Evolutionary conservation across 1,284 basidiomycete species (phyloP).

Genomic region (Marasmius tenuissimus): DNA sequence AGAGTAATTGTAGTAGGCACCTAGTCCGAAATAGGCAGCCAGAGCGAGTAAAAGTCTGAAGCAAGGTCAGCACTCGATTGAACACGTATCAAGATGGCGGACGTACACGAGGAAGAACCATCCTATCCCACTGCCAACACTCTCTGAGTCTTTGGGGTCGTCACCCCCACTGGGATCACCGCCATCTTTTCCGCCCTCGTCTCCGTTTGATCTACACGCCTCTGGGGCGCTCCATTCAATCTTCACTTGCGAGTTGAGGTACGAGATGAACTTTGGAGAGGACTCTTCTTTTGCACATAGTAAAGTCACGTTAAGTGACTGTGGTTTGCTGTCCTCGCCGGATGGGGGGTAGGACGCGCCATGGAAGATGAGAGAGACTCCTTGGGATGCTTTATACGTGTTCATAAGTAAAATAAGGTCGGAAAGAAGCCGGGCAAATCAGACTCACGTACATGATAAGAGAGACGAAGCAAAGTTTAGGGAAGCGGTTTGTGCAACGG

Average conservation of each 20-base stretch:
- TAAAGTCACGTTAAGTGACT: conserved; percentile 61
- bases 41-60: conserved; percentile 66
- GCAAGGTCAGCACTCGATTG: conserved; percentile 3
- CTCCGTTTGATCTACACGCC: conserved; percentile 46
- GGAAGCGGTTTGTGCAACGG: conserved; percentile 52
- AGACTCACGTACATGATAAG: conserved; percentile 46
- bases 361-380: conserved; percentile 57
- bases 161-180: conserved; percentile 19
- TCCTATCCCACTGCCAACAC: conserved; percentile 72
- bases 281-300: conserved; percentile 46
- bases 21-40: conserved; percentile 67
- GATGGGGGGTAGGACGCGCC: conserved; percentile 61
- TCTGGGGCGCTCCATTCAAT: conserved; percentile 61
- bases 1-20: conserved; percentile 82
- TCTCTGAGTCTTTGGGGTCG: conserved; percentile 31
- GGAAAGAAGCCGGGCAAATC: conserved; percentile 3
- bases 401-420: conserved; percentile 11
- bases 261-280: conserved; percentile 56
- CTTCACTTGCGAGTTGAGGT: conserved; percentile 52
- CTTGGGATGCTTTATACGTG: conserved; percentile 43
- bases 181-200: conserved; percentile 27
- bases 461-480: conserved; percentile 39
- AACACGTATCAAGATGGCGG: neutral
- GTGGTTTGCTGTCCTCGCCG: conserved; percentile 40
- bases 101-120: conserved; percentile 84